Evolutionary conservation across 768 basidiomycete genomes (phyloP), one percentile per base, ranked within the genome.

Genomic region (Hypholoma sublateritium): DNA sequence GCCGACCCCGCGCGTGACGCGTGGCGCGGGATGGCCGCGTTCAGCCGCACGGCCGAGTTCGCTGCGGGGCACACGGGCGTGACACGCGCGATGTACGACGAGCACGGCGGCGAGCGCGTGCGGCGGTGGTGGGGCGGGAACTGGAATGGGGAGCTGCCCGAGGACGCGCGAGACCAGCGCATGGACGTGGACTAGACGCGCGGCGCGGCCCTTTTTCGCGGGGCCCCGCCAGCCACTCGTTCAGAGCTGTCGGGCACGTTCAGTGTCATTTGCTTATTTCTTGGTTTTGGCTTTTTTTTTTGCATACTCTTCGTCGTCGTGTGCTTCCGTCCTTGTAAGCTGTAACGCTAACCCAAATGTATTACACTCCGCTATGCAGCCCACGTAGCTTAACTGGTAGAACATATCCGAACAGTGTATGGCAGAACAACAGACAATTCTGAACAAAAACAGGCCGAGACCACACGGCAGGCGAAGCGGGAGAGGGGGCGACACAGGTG

Each of bases 91-190:
- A 92, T 98, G 68, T 99, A 98, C 62, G 86, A 93, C 7, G 97
- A 99, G 69, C 82, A 85, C 72, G 96, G 97, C 0, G 85, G 84
- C 1, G 95, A 97, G 70, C 81, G 92, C 58, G 77, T 95, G 57
- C 91, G 88, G 70, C 81, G 81, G 67, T 97, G 97, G 89, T 92
- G 89, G 83, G 93, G 93, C 68, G 88, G 95, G 6, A 98, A 98
- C 68, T 91, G 88, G 87, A 91, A 91, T 65, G 73, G 70, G 19
- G 70, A 32, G 43, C 59, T 57, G 57, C 16, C 54, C 21, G 41
- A 41, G 6, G 39, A 36, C 19, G 32, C 8, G 57, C 44, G 1
- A 55, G 41, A 4, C 34, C 64, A 65, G 66, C 50, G 65, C 21
- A 50, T 64, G 35, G 63, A 62, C 50, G 57, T 16, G 24, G 58